Percentiles rank a stretch among this genome's conserved stretches.
phyloP scores from a whole-genome alignment of 257 asterid genomes.

The Lithospermum erythrorhizon region DNA sequence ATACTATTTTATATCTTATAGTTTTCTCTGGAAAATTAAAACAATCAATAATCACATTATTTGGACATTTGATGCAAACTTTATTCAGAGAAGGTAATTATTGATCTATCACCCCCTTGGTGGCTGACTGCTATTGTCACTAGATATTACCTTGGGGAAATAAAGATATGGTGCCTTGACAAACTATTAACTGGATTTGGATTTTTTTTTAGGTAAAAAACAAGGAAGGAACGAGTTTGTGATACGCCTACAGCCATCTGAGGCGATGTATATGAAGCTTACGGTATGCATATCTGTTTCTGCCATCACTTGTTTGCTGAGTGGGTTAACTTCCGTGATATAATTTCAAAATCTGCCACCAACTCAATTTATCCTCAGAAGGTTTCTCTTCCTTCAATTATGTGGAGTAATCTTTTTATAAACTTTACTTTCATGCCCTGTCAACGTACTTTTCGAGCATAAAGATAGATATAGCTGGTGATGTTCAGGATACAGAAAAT shows the following conservation, averaged over 20 bases:
- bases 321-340: neutral
- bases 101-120: neutral
- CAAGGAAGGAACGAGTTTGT: constrained; percentile 96
- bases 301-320: neutral
- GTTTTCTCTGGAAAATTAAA: neutral
- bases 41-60: neutral
- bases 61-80: neutral
- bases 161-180: neutral
- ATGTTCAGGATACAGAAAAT: neutral
- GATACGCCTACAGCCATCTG: constrained; percentile 94
- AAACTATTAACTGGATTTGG: neutral
- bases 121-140: neutral
- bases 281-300: constrained; percentile 33
- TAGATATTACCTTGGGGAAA: no score
- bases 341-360: neutral
- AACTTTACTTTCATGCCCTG: neutral
- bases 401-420: no score
- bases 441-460: neutral
- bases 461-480: neutral
- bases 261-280: constrained; percentile 97
- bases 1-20: neutral
- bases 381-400: neutral
- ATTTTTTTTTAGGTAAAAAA: constrained; percentile 47
- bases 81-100: neutral
- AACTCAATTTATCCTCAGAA: neutral